These are phyloP conservation scores for Rugonectria rugulosa DNA, from an alignment of 2,329 filamentous ascomycete genomes.

Conservation along the genomic window DNA sequence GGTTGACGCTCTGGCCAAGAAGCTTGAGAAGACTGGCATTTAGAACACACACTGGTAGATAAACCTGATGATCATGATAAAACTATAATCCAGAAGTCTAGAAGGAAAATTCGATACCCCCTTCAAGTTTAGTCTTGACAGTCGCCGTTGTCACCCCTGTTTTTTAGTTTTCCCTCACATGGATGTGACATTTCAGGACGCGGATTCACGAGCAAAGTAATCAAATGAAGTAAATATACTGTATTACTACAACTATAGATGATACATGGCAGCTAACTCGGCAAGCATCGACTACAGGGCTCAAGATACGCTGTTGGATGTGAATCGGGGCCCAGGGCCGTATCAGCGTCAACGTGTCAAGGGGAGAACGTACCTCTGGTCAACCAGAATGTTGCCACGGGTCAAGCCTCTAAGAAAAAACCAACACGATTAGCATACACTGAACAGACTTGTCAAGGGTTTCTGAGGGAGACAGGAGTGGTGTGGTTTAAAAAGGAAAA, in stretches of 20 bases:
- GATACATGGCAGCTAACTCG: no score
- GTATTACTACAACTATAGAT: not conserved
- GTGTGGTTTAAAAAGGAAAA: conserved; percentile 38
- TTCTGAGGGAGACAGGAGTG: conserved; percentile 19
- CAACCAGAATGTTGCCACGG: conserved; percentile 21
- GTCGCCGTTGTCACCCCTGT: not conserved
- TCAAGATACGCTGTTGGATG: not conserved
- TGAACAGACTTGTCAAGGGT: conserved; percentile 13
- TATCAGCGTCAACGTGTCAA: not conserved
- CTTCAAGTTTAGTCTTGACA: conserved; percentile 22
- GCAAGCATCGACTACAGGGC: no score
- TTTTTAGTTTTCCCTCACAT: not conserved
- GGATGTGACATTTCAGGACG: not conserved
- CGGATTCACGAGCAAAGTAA: not conserved
- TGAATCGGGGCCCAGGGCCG: not conserved
- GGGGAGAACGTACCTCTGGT: conserved; percentile 35
- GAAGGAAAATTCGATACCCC: conserved; percentile 44
- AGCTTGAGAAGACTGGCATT: conserved; percentile 74
- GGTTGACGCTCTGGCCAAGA: conserved; percentile 81
- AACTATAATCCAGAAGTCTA: conserved; percentile 30
- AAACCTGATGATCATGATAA: conserved; percentile 37
- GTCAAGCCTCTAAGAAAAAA: conserved; percentile 25
- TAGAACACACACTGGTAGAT: conserved; percentile 44
- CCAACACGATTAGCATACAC: conserved; percentile 34
- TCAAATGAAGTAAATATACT: not conserved